These are phyloP conservation scores for Vitis riparia DNA, from an alignment of 164 flowering plant genomes.

Conservation along the genomic window DNA sequence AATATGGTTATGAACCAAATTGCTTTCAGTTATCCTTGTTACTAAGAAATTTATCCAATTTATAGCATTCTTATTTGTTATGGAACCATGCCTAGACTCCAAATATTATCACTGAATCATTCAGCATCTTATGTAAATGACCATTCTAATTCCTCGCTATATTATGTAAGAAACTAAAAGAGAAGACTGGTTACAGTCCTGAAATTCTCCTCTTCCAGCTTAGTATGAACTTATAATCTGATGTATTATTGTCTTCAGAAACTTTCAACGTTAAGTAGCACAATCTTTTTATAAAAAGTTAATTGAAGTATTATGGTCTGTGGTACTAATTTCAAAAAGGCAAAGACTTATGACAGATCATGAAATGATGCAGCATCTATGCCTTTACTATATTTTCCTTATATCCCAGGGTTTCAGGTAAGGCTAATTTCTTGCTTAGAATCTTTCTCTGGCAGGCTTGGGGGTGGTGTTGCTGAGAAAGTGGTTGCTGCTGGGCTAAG, in stretches of 20 bases:
- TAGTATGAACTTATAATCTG: neutral
- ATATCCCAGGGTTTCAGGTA: neutral
- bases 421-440: neutral
- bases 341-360: neutral
- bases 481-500: constrained; percentile 74
- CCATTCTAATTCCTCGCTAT: neutral
- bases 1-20: too few relatives aligned
- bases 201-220: neutral
- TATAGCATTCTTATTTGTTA: neutral
- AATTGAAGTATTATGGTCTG: neutral
- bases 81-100: neutral
- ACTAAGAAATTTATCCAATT: neutral
- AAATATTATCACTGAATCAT: neutral
- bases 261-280: neutral
- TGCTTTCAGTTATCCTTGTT: neutral
- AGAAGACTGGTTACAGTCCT: neutral
- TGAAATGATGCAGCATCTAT: too few relatives aligned
- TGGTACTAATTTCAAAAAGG: neutral
- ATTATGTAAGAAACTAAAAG: neutral
- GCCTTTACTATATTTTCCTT: neutral
- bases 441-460: constrained; percentile 49
- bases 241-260: neutral
- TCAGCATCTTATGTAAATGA: neutral
- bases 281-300: neutral
- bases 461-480: constrained; percentile 60